Percentiles rank a stretch among this genome's conserved stretches.
Evolutionary conservation across 2,329 filamentous ascomycete species (phyloP).

Genomic region (Clonostachys rhizophaga): DNA sequence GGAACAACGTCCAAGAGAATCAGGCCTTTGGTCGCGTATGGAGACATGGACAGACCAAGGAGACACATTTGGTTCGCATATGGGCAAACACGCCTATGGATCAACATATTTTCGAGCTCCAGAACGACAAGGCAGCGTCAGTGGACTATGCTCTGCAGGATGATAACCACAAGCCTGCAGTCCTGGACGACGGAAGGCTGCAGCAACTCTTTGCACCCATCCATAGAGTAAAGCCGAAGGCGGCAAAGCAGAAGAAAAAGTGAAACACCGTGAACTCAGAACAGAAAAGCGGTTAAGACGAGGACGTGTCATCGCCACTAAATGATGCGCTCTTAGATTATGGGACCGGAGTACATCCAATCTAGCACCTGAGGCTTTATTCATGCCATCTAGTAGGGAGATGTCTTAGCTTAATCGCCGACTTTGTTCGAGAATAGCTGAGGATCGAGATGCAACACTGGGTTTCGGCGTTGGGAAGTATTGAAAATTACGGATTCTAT

Average conservation of each 20-base stretch:
- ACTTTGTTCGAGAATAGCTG: no score
- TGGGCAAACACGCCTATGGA: constrained; percentile 54
- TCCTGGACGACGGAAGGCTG: neutral
- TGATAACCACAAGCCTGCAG: constrained; percentile 6
- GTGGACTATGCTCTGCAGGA: constrained; percentile 28
- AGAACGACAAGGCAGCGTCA: constrained; percentile 46
- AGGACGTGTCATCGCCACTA: no score
- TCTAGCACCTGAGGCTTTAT: no score
- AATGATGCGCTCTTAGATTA: no score
- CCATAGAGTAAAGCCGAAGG: neutral
- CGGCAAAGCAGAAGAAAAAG: neutral
- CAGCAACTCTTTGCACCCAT: neutral
- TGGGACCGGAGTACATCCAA: no score
- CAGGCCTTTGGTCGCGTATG: constrained; percentile 59
- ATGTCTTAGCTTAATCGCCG: no score
- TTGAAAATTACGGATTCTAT: no score
- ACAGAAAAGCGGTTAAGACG: no score
- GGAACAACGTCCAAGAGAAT: constrained; percentile 56
- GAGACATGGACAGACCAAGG: constrained; percentile 58
- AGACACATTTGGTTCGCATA: constrained; percentile 55
- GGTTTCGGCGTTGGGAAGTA: no score
- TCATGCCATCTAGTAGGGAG: no score
- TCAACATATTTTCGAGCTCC: constrained; percentile 46
- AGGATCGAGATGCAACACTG: no score
- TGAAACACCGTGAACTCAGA: neutral